Evolutionary conservation across 2,329 filamentous ascomycete genomes (phyloP), one percentile per base, ranked within the genome.

Genomic region (Aspergillus sp.): DNA sequence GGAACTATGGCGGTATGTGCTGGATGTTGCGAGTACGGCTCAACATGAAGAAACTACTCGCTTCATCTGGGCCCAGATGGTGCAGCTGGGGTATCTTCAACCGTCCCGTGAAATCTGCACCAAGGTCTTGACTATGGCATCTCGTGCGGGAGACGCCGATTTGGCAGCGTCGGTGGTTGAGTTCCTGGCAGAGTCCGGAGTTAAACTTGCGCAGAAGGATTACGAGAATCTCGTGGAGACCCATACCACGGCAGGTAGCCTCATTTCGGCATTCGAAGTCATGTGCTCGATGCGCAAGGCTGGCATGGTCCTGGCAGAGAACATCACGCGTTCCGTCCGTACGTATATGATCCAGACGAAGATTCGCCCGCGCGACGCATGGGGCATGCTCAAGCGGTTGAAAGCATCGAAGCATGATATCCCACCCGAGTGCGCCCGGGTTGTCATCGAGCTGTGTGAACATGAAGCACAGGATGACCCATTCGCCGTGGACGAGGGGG

Each of bases 221-320:
- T 95, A 93, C 67, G 89, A 94, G 64, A 78, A 85, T 23, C 76
- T 96, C 23, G 73, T 90, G 5, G 82, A 88, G 49, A 79, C 85
- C 3, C 88, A 94, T 60, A 74, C 82, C 9, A 65, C 66, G 13
- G 70, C 73, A 3, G 74, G 76, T 2, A 82, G 93, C 53, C 60
- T 91, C 6, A 68, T 72, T 20, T 80, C 82, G 22, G 85, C 86
- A 0, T 75, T 95, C 32, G 78, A 80, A 37, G 76, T 86, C 1
- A 73, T 95, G 13, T 81, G 80, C 54, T 83, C 89, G 61, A 93
- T 95, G 85, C 70, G 79, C 19, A 75, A 80, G 50, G 79, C 82
- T 15, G 81, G 82, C 4, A 63, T 84, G 4, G 64, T 76, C 35
- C 74, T 82, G 3, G 77, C 80, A 30, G 62, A 75, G 3, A 77